phyloP scores from a whole-genome alignment of 139 green algal genomes.

The Tetraselmis chui region DNA sequence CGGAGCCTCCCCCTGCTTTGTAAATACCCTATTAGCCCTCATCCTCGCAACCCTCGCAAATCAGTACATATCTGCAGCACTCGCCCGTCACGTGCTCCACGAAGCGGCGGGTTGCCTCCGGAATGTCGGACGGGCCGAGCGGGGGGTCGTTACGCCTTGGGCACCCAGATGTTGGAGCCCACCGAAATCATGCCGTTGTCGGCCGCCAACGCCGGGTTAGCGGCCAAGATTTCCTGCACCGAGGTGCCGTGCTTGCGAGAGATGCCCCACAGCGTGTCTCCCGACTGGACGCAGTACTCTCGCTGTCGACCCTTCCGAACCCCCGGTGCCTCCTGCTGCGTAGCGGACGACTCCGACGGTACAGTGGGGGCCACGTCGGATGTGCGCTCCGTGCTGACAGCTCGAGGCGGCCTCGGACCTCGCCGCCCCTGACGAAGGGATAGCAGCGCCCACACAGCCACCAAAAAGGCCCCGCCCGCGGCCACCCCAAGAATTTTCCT shows the following conservation, averaged over 20 bases:
- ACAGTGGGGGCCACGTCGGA: neutral
- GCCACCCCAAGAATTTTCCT: neutral
- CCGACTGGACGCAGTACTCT: neutral
- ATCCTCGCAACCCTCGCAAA: too few relatives aligned
- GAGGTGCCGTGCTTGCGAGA: neutral
- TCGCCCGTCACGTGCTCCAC: too few relatives aligned
- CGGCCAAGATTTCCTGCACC: neutral
- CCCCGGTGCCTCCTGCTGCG: neutral
- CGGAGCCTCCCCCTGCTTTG: too few relatives aligned
- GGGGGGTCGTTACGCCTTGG: too few relatives aligned
- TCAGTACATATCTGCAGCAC: too few relatives aligned
- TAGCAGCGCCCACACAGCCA: neutral
- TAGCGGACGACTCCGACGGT: neutral
- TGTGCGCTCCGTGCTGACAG: neutral
- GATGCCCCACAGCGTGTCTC: neutral
- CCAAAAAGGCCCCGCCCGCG: neutral
- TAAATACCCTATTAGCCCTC: too few relatives aligned
- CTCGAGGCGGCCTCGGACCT: too few relatives aligned
- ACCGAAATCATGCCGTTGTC: too few relatives aligned
- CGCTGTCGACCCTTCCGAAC: neutral
- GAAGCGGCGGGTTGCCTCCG: too few relatives aligned
- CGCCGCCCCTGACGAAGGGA: neutral
- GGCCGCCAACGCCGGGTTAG: neutral
- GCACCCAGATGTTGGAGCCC: too few relatives aligned
- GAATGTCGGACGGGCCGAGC: too few relatives aligned